phyloP scores from a whole-genome alignment of 495 filamentous ascomycete species.

The Halenospora varia region DNA sequence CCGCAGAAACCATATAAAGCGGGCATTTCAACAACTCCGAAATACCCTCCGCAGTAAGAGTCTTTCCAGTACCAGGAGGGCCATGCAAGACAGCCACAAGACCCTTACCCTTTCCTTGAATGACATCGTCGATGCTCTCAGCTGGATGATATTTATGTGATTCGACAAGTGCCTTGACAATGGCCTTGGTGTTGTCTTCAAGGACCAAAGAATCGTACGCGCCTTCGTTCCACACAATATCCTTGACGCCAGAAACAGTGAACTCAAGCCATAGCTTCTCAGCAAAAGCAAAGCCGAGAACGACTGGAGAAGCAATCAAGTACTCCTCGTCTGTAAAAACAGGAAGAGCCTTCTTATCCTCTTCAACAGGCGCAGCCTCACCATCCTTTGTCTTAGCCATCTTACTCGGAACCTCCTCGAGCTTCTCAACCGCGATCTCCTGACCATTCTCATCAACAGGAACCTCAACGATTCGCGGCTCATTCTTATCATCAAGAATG shows the following conservation, averaged over 20 bases:
- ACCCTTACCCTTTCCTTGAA: constrained; percentile 74
- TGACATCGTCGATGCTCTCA: constrained; percentile 79
- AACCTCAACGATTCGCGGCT: constrained; percentile 53
- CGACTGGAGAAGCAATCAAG: constrained; percentile 83
- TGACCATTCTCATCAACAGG: constrained; percentile 56
- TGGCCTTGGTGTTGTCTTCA: constrained; percentile 69
- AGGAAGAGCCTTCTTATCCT: constrained; percentile 34
- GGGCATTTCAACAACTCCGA: constrained; percentile 78
- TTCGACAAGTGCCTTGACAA: constrained; percentile 76
- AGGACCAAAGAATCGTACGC: constrained; percentile 78
- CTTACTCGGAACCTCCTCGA: constrained; percentile 48
- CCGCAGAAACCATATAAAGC: constrained; percentile 79
- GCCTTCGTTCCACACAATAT: constrained; percentile 78
- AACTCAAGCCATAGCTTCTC: constrained; percentile 95
- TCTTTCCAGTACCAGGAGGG: constrained; percentile 85
- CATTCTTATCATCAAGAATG: constrained; percentile 58
- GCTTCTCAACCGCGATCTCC: constrained; percentile 62
- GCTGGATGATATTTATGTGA: constrained; percentile 76
- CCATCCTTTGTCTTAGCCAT: constrained; percentile 32
- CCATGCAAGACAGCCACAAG: constrained; percentile 75
- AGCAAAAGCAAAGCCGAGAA: constrained; percentile 87
- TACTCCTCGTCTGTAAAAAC: constrained; percentile 83
- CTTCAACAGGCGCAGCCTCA: constrained; percentile 17
- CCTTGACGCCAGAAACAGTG: constrained; percentile 74
- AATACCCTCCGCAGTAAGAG: constrained; percentile 83